Evolutionary conservation across 2,329 filamentous ascomycete species (phyloP), one percentile per base, ranked within the genome.

Genomic region (Cladosporium sp.): DNA sequence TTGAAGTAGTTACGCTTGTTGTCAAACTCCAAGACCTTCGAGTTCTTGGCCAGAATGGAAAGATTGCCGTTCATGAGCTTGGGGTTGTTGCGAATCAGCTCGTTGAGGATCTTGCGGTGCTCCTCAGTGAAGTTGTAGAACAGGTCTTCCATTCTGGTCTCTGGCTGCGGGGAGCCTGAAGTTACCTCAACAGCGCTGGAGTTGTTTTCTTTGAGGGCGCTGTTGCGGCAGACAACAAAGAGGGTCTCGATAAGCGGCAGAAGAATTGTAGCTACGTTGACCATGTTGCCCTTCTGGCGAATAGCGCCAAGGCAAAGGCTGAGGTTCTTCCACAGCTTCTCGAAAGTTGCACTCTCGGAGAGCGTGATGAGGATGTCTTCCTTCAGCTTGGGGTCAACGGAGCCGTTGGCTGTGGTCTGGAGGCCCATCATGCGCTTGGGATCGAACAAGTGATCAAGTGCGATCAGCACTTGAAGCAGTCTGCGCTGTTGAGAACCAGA

Each of bases 1-100:
- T 84, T 96, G 77, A 99, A 99, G 78, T 95, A 99, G 72, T 95
- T 97, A 62, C 93, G 90, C 77, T 99, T 99, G 75, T 99, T 99
- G 73, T 99, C 93, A 64, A 99, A 99, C 66, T 99, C 93, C 11
- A 99, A 77, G 3, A 99, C 95, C 78, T 97, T 99, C 20, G 93
- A 95, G 65, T 99, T 99, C 77, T 96, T 96, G 56, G 97, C 93
- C 42, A 99, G 74, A 13, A 99, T 79, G 9, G 92, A 91, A 72
- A 99, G 96, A 2, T 92, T 96, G 47, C 93, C 93, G 53, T 92
- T 96, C 95, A 99, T 99, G 57, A 99, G 82, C 69, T 96, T 95
- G 24, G 95, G 93, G 60, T 95, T 97, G 65, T 95, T 89, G 57
- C 95, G 86, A 50, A 99, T 93, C 57, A 99, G 86, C 68, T 99